Evolutionary conservation across 352 stramenopile genomes (phyloP).

Genomic region (Phytopythium helicoides): DNA sequence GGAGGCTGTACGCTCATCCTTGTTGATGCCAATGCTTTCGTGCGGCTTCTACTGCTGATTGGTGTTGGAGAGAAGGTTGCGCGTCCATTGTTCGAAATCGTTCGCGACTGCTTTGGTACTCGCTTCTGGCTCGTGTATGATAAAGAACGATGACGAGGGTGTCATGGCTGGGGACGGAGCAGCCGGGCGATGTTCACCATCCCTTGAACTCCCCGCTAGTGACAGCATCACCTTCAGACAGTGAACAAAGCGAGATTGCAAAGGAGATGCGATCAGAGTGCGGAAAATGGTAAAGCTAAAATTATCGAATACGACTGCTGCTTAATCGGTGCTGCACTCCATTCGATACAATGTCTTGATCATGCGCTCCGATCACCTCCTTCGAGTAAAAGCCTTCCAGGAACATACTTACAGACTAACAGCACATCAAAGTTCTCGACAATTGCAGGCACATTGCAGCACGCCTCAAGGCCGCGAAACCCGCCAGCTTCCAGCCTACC

Average conservation of each 20-base stretch:
- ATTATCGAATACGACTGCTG: no score
- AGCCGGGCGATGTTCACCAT: background rate
- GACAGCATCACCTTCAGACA: no score
- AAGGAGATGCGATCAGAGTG: no score
- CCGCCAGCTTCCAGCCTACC: background rate
- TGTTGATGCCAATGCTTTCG: background rate
- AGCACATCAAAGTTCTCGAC: conserved; percentile 1
- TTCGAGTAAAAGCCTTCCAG: conserved; percentile 9
- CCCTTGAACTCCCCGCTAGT: background rate
- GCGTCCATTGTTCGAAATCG: conserved; percentile 24
- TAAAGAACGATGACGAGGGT: conserved; percentile 53
- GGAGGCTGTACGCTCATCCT: no score
- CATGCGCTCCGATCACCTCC: background rate
- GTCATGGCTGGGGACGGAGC: background rate
- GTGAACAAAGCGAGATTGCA: no score
- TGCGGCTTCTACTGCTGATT: conserved; percentile 5
- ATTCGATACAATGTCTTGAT: no score
- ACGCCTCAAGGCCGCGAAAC: conserved; percentile 1
- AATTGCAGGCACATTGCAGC: background rate
- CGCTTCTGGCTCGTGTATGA: conserved; percentile 49
- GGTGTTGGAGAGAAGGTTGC: conserved; percentile 4
- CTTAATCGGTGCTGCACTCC: no score
- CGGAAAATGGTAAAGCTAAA: no score
- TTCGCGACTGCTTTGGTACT: conserved; percentile 6
- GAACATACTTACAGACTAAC: background rate